Percentiles rank a stretch among this genome's conserved stretches.
These are phyloP conservation scores for Pelargonium fulgidum DNA, from an alignment of 441 rosid genomes.

Conservation along the genomic window DNA sequence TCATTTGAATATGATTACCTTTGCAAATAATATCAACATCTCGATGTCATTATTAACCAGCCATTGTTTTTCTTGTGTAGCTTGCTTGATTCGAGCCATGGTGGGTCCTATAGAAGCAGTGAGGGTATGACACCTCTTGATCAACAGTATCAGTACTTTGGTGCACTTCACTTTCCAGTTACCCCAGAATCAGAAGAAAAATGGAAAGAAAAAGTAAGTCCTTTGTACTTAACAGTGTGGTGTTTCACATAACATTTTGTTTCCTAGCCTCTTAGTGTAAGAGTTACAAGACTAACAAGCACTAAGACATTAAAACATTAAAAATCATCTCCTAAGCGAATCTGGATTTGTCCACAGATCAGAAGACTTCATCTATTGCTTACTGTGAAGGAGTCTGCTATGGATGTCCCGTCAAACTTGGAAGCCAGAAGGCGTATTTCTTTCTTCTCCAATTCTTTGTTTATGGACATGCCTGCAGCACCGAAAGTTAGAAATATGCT, in stretches of 20 bases:
- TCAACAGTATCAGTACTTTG: conserved; percentile 61
- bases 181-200: conserved; percentile 59
- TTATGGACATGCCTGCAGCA: conserved; percentile 94
- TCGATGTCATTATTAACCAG: conserved; percentile 18
- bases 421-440: conserved; percentile 98
- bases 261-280: no score
- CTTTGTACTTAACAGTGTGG: not conserved
- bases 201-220: conserved; percentile 90
- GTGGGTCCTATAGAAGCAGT: conserved; percentile 42
- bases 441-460: conserved; percentile 95
- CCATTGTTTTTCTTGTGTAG: conserved; percentile 27
- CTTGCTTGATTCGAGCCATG: conserved; percentile 63
- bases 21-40: conserved; percentile 2
- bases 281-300: not conserved
- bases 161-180: conserved; percentile 84
- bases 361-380: conserved; percentile 78
- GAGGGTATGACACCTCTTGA: conserved; percentile 63
- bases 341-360: conserved; percentile 45
- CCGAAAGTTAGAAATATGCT: conserved; percentile 99
- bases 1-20: conserved; percentile 20
- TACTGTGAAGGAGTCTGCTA: conserved; percentile 96
- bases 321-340: not conserved
- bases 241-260: not conserved
- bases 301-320: not conserved
- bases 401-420: conserved; percentile 98